Base-by-base conservation (phyloP, 805 yeast genomes). In the Pichia paraexigua region DNA sequence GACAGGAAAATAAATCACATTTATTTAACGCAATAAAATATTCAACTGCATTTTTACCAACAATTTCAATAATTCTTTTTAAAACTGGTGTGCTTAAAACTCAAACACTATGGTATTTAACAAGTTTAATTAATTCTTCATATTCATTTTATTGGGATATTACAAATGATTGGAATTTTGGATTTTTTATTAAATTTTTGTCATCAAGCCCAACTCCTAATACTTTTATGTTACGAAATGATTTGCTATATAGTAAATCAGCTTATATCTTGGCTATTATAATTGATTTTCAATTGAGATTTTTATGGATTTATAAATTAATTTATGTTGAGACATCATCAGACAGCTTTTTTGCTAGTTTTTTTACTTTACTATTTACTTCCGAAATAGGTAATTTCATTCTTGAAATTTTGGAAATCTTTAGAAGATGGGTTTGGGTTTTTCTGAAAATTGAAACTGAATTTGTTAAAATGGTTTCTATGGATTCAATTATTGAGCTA, bases 111-210 rank as follows among this genome's bases (percentile, higher is more conserved):
- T 78, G 82, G 83, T 73, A 71, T 50, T 41, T 72, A 2, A 61
- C 67, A 6, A 68, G 74, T 4, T 61, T 83, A 1, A 60, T 86
- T 41, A 89, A 87, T 63, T 85, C 98, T 0, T 60, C 79, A 0
- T 94, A 86, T 65, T 78, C 95, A 17, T 86, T 88, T 54, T 70
- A 80, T 50, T 94, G 99, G 99, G 99, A 94, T 66, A 67, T 92
- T 13, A 76, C 77, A 47, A 80, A 80, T 76, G 99, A 94, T 70
- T 94, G 99, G 99, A 80, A 82, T 43, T 72, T 89, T 46, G 76
- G 77, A 12, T 60, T 85, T 10, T 72, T 85, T 59, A 72, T 71
- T 44, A 57, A 60, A 40, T 60, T 63, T 35, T 46, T 65, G 28
- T 48, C 53, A 17, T 50, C 57, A 9, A 47, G 53, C 18, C 46